Evolutionary conservation across 495 filamentous ascomycete genomes (phyloP), one percentile per base, ranked within the genome.

Genomic region (Bryoglossum gracile): DNA sequence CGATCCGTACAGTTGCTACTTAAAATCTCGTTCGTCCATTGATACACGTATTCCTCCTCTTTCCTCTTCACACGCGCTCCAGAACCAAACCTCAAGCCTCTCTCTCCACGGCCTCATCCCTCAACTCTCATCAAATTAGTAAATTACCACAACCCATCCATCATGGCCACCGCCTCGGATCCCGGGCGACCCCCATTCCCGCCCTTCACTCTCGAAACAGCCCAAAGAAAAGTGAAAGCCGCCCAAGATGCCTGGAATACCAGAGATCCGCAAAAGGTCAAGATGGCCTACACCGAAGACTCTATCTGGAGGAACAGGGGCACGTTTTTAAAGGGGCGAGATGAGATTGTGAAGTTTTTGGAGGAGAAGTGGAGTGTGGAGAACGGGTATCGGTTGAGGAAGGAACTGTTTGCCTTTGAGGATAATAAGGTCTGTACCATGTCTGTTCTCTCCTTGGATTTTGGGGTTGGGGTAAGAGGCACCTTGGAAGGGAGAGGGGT

Each of bases 231-330:
- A 62, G 89, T 94, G 50, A 95, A 95, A 65, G 80, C 80, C 4
- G 88, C 84, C 0, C 90, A 95, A 65, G 71, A 83, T 50, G 72
- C 87, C 14, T 94, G 89, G 89, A 94, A 95, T 60, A 87, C 84
- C 2, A 77, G 80, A 57, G 71, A 86, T 58, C 84, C 82, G 0
- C 59, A 73, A 6, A 61, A 64, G n/a, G 72, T 90, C 26, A 76
- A 84, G 43, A 67, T 74, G 35, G 86, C 79, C 19, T 95, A 94
- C 65, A 94, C 87, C 0, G 64, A 78, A 0, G 75, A 80, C 60
- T 82, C 81, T 39, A 82, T 91, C 67, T 94, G 88, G 89, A 76
- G 90, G 22, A 94, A 94, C 64, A 77, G 87, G 13, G 73, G 69
- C 53, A 71, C 68, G 1, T 94, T 95, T 63, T 61, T 92, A 11